phyloP scores from a whole-genome alignment of 768 basidiomycete genomes.

The Pleurotus salmoneostramineus region DNA sequence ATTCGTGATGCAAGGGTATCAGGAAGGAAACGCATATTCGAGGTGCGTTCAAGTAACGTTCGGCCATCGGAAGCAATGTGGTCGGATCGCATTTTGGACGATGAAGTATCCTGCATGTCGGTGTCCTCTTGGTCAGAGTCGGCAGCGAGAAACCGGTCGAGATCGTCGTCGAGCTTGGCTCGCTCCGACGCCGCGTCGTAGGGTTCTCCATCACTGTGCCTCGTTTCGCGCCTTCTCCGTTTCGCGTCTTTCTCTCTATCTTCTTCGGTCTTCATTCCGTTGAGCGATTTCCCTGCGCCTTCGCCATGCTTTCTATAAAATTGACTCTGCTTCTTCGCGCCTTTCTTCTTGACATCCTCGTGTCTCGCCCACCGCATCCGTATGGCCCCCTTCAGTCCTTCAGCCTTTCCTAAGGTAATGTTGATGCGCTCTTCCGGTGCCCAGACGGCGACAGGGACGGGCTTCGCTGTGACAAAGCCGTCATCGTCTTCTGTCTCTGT shows the following conservation, averaged over 20 bases:
- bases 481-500: conserved; percentile 52
- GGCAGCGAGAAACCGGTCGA: conserved; percentile 64
- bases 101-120: conserved; percentile 23
- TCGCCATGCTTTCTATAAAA: conserved; percentile 77
- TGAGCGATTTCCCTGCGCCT: conserved; percentile 57
- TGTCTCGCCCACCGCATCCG: conserved; percentile 73
- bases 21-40: conserved; percentile 35
- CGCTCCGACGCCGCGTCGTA: conserved; percentile 27
- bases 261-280: conserved; percentile 21
- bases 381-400: conserved; percentile 62
- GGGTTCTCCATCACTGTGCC: conserved; percentile 25
- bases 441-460: conserved; percentile 73
- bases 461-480: conserved; percentile 58
- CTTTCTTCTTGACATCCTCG: conserved; percentile 75
- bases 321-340: conserved; percentile 66
- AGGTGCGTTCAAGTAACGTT: conserved; percentile 56
- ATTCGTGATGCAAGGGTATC: conserved; percentile 38
- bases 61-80: conserved; percentile 48
- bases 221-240: conserved; percentile 16
- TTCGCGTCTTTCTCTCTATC: conserved; percentile 30
- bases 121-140: conserved; percentile 26
- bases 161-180: conserved; percentile 57
- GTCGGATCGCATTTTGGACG: conserved; percentile 69
- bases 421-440: conserved; percentile 77
- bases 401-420: conserved; percentile 63